Base-by-base conservation (phyloP, 495 filamentous ascomycete species). In the Podospora sp. region DNA sequence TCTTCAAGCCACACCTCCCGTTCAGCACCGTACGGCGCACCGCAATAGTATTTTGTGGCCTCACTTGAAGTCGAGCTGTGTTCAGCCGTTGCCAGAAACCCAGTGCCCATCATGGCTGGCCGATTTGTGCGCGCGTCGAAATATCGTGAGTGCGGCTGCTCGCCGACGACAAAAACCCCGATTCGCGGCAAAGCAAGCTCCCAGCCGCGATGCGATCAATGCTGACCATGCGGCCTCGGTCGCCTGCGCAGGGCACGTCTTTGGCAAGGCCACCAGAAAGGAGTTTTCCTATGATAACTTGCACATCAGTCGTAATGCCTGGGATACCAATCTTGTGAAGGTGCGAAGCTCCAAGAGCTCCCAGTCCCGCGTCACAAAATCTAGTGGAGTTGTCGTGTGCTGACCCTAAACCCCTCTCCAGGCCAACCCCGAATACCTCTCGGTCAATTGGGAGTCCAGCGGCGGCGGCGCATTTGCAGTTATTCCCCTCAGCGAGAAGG, bases 251-350 rank as follows among this genome's bases (percentile, higher is more conserved):
- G 94, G 94, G 84, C 94, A 98, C 84, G 92, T 99, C 82, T 99
- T 97, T 83, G 95, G 95, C 76, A 93, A 92, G 80, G 80, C 91
- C 56, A 94, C 94, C 62, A 88, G 89, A 81, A 97, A 96, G 87
- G 94, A 94, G 80, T 83, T 82, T 53, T 97, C 93, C 84, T 98
- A 97, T 79, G 96, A 99, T 82, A 98, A 98, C 77, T 85, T 98
- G 72, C 87, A 85, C 70, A 90, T 99, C 78, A 97, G 94, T 67
- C 89, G 88, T 78, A 99, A 99, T 88, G 94, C 96, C 62, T 99
- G 95, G 94, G 95, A 99, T 80, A 97, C 92, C 77, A 99, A 99
- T 80, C 85, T 99, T 62, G 85, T 98, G 79, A 98, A 98, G 87
- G 94, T 95, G 57, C 25, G 53, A 25, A 9, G 21, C 24, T 27